A percentile compares a stretch with the other conserved stretches of the same genome.
Evolutionary conservation across 2,329 filamentous ascomycete species (phyloP).

Genomic region (Dactylellina cionopaga): DNA sequence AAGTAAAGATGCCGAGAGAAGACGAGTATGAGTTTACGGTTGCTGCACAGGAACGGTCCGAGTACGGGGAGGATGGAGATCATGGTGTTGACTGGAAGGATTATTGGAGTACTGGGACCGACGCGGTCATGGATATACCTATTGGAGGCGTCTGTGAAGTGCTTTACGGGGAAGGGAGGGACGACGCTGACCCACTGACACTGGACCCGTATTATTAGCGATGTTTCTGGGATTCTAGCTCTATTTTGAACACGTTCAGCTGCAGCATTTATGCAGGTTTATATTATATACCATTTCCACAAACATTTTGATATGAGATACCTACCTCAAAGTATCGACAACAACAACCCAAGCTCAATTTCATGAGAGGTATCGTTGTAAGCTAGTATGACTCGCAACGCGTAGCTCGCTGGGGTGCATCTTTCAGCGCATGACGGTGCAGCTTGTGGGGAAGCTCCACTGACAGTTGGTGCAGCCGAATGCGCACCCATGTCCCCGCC

Average conservation of each 20-base stretch:
- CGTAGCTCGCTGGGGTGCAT: too few relatives aligned
- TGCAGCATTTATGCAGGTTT: too few relatives aligned
- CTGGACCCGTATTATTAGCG: conserved; percentile 42
- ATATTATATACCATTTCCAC: too few relatives aligned
- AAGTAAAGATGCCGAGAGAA: conserved; percentile 48
- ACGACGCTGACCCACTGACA: conserved; percentile 55
- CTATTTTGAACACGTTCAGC: too few relatives aligned
- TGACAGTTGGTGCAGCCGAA: conserved; percentile 20
- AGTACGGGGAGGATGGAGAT: conserved; percentile 60
- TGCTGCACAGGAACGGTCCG: conserved; percentile 21
- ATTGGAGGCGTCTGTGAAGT: conserved; percentile 95
- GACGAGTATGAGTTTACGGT: conserved; percentile 23
- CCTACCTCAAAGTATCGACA: too few relatives aligned
- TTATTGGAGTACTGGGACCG: conserved; percentile 91
- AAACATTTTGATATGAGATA: too few relatives aligned
- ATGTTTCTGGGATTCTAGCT: too few relatives aligned
- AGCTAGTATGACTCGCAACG: too few relatives aligned
- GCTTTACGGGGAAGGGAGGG: conserved; percentile 76
- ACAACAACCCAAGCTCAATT: too few relatives aligned
- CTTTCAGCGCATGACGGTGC: too few relatives aligned
- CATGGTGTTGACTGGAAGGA: conserved; percentile 76
- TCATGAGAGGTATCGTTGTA: too few relatives aligned
- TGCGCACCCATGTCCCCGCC: background rate
- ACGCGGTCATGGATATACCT: conserved; percentile 96
- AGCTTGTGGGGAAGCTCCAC: conserved; percentile 15